Conservation (phyloP, 2,329 filamentous ascomycete species). For the Bisporella sp. region DNA sequence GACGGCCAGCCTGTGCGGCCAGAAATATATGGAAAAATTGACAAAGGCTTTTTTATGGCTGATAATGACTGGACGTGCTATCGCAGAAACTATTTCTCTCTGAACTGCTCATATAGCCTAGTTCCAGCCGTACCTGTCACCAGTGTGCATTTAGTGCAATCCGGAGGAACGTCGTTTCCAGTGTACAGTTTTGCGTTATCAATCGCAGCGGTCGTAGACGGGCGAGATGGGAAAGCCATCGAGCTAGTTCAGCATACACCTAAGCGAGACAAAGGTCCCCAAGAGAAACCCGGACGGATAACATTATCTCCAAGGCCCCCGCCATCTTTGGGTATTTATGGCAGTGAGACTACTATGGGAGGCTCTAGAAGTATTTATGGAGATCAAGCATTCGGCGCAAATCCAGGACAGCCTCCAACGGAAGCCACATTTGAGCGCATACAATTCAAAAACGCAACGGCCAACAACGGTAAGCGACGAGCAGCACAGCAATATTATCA, state of each 20-base stretch:
- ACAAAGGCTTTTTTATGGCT: conserved; percentile 62
- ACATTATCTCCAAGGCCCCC: conserved; percentile 26
- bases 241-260: conserved; percentile 72
- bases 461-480: conserved; percentile 67
- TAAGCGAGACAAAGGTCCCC: conserved; percentile 65
- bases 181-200: conserved; percentile 58
- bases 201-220: conserved; percentile 61
- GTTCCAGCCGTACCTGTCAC: conserved; percentile 36
- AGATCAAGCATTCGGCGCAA: conserved; percentile 16
- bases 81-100: conserved; percentile 64
- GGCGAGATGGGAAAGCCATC: conserved; percentile 52
- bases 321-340: conserved; percentile 17
- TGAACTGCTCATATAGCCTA: conserved; percentile 57
- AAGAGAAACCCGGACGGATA: conserved; percentile 50
- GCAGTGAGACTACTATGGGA: conserved; percentile 15
- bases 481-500: conserved; percentile 70
- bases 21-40: conserved; percentile 59
- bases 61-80: conserved; percentile 71
- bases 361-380: conserved; percentile 14
- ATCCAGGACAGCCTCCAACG: conserved; percentile 20
- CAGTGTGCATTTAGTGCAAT: conserved; percentile 31
- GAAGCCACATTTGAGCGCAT: conserved; percentile 58
- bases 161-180: conserved; percentile 13
- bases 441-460: conserved; percentile 69
- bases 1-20: conserved; percentile 47